Conservation (phyloP, 768 basidiomycete genomes). For the Amanita thiersii region DNA sequence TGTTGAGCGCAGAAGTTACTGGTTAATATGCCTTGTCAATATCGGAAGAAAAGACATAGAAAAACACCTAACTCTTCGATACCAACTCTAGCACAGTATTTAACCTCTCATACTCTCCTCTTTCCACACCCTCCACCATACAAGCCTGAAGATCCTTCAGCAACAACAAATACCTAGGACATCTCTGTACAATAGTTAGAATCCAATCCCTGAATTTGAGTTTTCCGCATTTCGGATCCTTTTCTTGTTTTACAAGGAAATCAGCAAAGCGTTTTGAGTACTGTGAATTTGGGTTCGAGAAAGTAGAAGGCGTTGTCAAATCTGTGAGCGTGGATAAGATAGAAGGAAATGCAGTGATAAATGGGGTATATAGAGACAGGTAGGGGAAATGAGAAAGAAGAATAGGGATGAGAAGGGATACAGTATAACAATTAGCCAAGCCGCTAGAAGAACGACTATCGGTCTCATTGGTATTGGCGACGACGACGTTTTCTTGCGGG, state of each 20-base stretch:
- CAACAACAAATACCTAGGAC: constrained; percentile 78
- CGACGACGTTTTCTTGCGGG: constrained; percentile 14
- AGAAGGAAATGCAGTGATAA: constrained; percentile 70
- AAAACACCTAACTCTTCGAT: constrained; percentile 54
- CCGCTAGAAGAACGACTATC: constrained; percentile 5
- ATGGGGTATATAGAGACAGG: constrained; percentile 79
- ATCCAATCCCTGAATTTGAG: constrained; percentile 81
- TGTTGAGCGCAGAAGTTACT: constrained; percentile 77
- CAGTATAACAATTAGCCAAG: constrained; percentile 10
- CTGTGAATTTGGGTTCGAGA: constrained; percentile 26
- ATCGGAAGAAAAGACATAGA: neutral
- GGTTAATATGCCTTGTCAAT: neutral
- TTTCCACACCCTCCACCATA: constrained; percentile 37
- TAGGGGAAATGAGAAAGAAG: constrained; percentile 83
- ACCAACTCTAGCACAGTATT: constrained; percentile 55
- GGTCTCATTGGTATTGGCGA: constrained; percentile 5
- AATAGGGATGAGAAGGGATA: constrained; percentile 27
- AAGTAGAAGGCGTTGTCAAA: constrained; percentile 37
- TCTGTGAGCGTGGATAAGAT: constrained; percentile 51
- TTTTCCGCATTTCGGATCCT: constrained; percentile 61
- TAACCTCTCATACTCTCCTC: constrained; percentile 60
- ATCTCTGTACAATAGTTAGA: constrained; percentile 79
- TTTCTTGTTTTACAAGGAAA: constrained; percentile 60
- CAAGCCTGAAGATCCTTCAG: constrained; percentile 74
- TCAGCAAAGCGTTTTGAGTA: constrained; percentile 49